Conservation (phyloP, 805 yeast species). For the Lipomyces spencermartinsiae region DNA sequence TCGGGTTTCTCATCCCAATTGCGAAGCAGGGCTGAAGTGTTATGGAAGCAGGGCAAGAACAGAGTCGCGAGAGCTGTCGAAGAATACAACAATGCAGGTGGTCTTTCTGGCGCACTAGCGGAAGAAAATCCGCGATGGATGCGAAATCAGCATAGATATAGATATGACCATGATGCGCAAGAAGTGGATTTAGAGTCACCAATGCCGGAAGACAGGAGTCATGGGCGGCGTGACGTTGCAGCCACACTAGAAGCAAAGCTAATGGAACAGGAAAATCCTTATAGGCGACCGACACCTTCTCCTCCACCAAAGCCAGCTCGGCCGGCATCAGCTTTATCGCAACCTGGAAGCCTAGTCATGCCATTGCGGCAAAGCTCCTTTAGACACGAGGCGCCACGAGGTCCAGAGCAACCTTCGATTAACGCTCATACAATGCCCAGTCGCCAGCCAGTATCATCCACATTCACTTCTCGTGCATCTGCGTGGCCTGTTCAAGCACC, state of each 20-base stretch:
- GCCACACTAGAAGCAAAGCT: slow-evolving; percentile 31
- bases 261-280: slow-evolving; percentile 28
- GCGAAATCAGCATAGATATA: slow-evolving; percentile 28
- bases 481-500: not conserved
- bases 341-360: not conserved
- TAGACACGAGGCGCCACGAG: not conserved
- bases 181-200: slow-evolving; percentile 24
- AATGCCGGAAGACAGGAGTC: slow-evolving; percentile 14
- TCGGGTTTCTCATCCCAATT: slow-evolving; percentile 61
- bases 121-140: slow-evolving; percentile 35
- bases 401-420: not conserved
- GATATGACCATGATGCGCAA: slow-evolving; percentile 21
- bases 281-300: slow-evolving; percentile 3
- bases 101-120: slow-evolving; percentile 8
- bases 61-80: slow-evolving; percentile 68
- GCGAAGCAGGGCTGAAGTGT: slow-evolving; percentile 63
- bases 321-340: slow-evolving; percentile 9
- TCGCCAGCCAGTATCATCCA: not conserved
- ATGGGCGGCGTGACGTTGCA: not conserved
- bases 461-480: not conserved
- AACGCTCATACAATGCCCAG: not conserved
- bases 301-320: slow-evolving; percentile 14
- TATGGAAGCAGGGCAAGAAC: slow-evolving; percentile 64
- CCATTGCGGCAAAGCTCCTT: not conserved
- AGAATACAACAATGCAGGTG: slow-evolving; percentile 49